Base-by-base conservation (phyloP, 2,329 filamentous ascomycete genomes). In the Tothia fuscella region DNA sequence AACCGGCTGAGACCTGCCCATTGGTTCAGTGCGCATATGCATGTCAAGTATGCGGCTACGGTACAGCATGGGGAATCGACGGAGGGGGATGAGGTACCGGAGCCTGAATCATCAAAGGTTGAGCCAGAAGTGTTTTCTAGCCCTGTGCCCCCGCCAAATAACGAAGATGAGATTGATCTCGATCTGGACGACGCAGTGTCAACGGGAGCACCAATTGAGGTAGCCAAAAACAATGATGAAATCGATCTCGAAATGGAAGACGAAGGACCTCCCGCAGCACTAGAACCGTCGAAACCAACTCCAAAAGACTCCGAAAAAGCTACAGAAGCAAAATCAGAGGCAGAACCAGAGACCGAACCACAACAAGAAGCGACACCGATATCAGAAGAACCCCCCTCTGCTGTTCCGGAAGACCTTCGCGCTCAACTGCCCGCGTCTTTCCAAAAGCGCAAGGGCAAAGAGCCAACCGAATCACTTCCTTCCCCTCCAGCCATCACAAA, bases 11-110 rank as follows among this genome's bases (percentile, higher is more conserved):
- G 86, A 40, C 91, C 91, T 7, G 71, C 72, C 0, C 81, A 86
- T 57, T 98, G 91, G 91, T 95, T 96, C 49, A 70, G 66, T 28
- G 91, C 88, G 3, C 91, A 98, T 61, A 62, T 96, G 63, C 91
- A 98, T 60, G 79, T 82, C 65, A 93, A 89, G 56, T 96, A 82
- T 56, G 62, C 80, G 1, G 91, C 88, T 1, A 47, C 68, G 1
- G 34, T 37, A 17, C 25, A 43, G 3, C 19, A 37, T 19, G 16
- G 20, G 10, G 38, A 40, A 16, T 17, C 39, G 16, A 16, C 24
- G 3, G 9, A 16, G 6, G 20, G 4, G 21, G n/a, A 17, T 4
- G 39, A 20, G 20, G 12, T n/a, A 6, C 16, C 34, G 32, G 14
- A 20, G 30, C 2, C 39, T 22, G 29, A 40, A 42, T 14, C 12